A percentile compares a stretch with the other conserved stretches of the same genome.
phyloP scores from a whole-genome alignment of 768 basidiomycete species.

The Boletus barrowsii region DNA sequence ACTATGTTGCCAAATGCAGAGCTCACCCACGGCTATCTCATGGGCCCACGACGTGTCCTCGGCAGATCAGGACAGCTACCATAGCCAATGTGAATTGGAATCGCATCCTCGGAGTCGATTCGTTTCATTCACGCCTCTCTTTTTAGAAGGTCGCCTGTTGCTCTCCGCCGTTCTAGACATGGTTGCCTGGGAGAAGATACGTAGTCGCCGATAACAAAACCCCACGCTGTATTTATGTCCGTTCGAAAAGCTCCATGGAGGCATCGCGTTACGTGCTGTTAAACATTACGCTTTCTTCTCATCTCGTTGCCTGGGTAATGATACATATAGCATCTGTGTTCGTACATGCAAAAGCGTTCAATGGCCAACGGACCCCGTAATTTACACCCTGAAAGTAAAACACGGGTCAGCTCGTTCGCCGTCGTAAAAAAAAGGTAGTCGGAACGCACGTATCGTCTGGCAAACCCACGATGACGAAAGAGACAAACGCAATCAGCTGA shows the following conservation, averaged over 20 bases:
- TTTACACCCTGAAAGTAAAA: slow-evolving; percentile 36
- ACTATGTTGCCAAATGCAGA: too few relatives aligned
- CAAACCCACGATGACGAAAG: not conserved
- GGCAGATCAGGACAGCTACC: not conserved
- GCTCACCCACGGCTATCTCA: too few relatives aligned
- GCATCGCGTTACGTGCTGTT: not conserved
- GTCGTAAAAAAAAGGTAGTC: not conserved
- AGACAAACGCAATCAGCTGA: slow-evolving; percentile 16
- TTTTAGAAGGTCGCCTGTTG: not conserved
- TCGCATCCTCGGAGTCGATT: not conserved
- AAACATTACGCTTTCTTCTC: slow-evolving; percentile 1
- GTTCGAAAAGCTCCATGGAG: not conserved
- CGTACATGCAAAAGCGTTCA: slow-evolving; percentile 20
- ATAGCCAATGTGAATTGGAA: not conserved
- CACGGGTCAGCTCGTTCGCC: not conserved
- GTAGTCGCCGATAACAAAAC: not conserved
- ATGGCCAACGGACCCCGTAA: slow-evolving; percentile 1
- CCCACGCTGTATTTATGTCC: not conserved
- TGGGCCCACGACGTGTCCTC: not conserved
- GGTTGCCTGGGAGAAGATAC: not conserved
- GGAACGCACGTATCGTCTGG: slow-evolving; percentile 61
- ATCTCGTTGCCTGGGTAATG: slow-evolving; percentile 8
- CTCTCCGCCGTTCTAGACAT: too few relatives aligned
- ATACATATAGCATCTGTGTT: slow-evolving; percentile 21
- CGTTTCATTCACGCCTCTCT: not conserved